Base-by-base conservation (phyloP, 2,329 filamentous ascomycete genomes). In the Neonectria ditissima region DNA sequence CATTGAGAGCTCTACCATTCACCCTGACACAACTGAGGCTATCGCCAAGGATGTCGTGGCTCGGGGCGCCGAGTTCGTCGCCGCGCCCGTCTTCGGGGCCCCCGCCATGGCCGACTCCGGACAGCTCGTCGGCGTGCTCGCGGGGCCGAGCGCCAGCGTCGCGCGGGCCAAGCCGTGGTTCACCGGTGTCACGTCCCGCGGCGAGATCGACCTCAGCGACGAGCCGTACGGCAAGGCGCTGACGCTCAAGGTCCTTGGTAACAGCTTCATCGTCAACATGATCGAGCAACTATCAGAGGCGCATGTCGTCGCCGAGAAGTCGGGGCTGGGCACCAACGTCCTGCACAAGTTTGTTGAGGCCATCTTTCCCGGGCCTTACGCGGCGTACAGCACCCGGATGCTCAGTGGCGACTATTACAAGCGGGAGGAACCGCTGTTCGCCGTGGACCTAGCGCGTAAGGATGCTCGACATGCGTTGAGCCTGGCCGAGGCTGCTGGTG, bases 1-100 rank as follows among this genome's bases (percentile, higher is more conserved):
- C 69, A 86, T 97, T 32, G 94, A 97, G 75, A 94, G 91, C 83
- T 96, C 92, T 4, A 97, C 94, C 26, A 87, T 97, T 37, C 92
- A 96, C 77, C 94, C 94, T 0, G 91, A 94, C 59, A 93, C 92
- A 4, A 92, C 92, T 1, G 87, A 92, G 65, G 83, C 83, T 26
- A 78, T 93, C 3, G 89, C 89, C 26, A 82, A 87, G 69, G 82
- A 79, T 26, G 81, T 91, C 63, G 81, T 81, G 13, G 83, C 76
- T 2, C 83, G 84, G 24, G 91, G 91, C 6, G 93, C 86, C 2
- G 83, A 89, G 41, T 97, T 97, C 74, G 87, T 97, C 18, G 91
- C 92, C 1, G 84, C 82, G 5, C 85, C 85, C 18, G 88, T 94
- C 5, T 94, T 94, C 72, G 91, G 91, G 6, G 89, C 89, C 1